These are phyloP conservation scores for Kluyveromyces wickerhamii DNA, from an alignment of 805 yeast genomes.

Conservation along the genomic window DNA sequence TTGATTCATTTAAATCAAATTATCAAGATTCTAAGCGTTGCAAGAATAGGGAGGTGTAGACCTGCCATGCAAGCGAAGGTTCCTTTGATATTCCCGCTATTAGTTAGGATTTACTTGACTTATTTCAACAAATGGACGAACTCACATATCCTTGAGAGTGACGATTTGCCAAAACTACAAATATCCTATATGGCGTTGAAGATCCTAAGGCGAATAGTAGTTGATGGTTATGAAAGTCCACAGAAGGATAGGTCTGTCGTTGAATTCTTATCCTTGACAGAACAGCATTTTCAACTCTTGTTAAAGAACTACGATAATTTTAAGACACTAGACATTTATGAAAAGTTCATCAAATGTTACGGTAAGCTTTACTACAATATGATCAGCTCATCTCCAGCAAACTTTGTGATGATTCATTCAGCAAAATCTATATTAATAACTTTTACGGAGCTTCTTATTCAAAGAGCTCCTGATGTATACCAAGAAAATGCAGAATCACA, in stretches of 20 bases:
- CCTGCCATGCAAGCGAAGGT: conserved; percentile 69
- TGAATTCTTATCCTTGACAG: conserved; percentile 51
- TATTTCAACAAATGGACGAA: conserved; percentile 59
- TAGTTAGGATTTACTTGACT: conserved; percentile 50
- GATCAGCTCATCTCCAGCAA: conserved; percentile 53
- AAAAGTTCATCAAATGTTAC: conserved; percentile 64
- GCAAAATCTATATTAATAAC: conserved; percentile 54
- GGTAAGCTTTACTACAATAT: conserved; percentile 64
- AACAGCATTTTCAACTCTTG: conserved; percentile 53
- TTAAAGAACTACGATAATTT: conserved; percentile 45
- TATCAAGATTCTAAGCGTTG: conserved; percentile 63
- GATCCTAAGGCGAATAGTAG: conserved; percentile 60
- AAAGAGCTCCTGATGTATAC: conserved; percentile 59
- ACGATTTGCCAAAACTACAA: conserved; percentile 47
- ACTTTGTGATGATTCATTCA: conserved; percentile 61
- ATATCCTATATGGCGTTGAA: conserved; percentile 74
- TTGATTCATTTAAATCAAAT: conserved; percentile 68
- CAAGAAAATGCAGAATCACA: conserved; percentile 41
- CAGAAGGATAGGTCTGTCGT: conserved; percentile 46
- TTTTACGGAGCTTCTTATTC: conserved; percentile 51
- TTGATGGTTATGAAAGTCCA: conserved; percentile 68
- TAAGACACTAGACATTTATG: conserved; percentile 38
- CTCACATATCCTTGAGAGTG: conserved; percentile 22
- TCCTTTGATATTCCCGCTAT: conserved; percentile 50
- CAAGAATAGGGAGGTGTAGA: conserved; percentile 76